These are phyloP conservation scores for Fraxinus anomala DNA, from an alignment of 257 asterid species.

Conservation along the genomic window DNA sequence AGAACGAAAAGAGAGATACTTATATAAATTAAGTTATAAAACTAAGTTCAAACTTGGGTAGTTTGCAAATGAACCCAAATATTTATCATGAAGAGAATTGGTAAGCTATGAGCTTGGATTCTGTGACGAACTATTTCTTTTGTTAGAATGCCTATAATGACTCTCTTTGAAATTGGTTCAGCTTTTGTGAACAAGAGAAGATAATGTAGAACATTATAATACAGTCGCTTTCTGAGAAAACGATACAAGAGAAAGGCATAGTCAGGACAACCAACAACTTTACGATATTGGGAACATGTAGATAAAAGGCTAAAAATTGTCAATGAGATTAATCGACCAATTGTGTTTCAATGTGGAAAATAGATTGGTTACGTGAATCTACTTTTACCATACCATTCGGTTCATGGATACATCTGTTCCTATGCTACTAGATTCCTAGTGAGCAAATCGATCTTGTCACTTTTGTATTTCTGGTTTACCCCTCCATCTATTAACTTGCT, in stretches of 20 bases:
- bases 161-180: constrained; percentile 12
- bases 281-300: background rate
- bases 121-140: constrained; percentile 1
- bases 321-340: background rate
- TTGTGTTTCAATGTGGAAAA: background rate
- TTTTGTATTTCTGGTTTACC: background rate
- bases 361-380: too few species aligned
- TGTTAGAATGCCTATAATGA: constrained; percentile 18
- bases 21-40: background rate
- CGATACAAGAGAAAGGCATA: background rate
- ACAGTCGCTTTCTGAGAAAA: background rate
- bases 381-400: too few species aligned
- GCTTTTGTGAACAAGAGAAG: background rate
- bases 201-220: too few species aligned
- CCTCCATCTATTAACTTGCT: background rate
- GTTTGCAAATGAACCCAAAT: background rate
- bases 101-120: constrained; percentile 5
- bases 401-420: too few species aligned
- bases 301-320: constrained; percentile 7
- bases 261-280: background rate
- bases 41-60: constrained; percentile 2
- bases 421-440: too few species aligned
- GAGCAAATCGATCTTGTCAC: background rate
- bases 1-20: background rate
- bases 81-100: background rate